These are phyloP conservation scores for Clathrospora elynae DNA, from an alignment of 2,329 filamentous ascomycete species.

Conservation along the genomic window DNA sequence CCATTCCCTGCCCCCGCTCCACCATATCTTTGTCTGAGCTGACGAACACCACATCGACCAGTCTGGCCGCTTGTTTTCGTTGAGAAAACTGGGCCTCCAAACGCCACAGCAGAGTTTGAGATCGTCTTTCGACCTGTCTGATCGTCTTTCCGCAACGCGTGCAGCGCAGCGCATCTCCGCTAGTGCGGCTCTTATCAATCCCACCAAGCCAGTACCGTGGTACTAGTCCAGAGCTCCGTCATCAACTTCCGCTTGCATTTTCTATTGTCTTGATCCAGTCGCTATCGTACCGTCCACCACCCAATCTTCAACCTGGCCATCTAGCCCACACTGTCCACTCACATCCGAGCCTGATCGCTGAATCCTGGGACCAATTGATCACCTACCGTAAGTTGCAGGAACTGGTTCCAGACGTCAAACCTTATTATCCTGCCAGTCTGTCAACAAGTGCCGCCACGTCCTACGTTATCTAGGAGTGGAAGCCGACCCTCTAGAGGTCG, in stretches of 20 bases:
- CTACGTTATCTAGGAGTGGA: constrained; percentile 22
- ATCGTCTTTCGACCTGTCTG: constrained; percentile 18
- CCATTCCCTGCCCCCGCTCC: constrained; percentile 30
- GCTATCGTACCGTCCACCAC: not conserved
- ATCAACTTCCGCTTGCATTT: not conserved
- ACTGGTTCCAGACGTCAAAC: constrained; percentile 18
- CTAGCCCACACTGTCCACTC: constrained; percentile 21
- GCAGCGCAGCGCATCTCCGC: constrained; percentile 16
- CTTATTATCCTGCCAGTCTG: too few species aligned
- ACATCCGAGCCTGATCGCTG: constrained; percentile 27
- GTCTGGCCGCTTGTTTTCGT: constrained; percentile 38
- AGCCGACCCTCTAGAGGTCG: constrained; percentile 19
- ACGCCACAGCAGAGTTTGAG: constrained; percentile 23
- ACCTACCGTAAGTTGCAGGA: constrained; percentile 26
- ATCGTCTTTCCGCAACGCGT: constrained; percentile 18
- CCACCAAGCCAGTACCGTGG: constrained; percentile 14
- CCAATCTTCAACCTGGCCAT: not conserved
- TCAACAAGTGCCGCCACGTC: constrained; percentile 25
- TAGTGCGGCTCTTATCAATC: constrained; percentile 30
- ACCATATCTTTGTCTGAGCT: constrained; percentile 33
- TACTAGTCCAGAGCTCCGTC: constrained; percentile 10
- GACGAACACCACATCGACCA: constrained; percentile 35
- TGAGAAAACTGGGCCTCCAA: constrained; percentile 31
- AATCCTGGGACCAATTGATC: constrained; percentile 21
- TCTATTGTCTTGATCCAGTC: not conserved